Conservation (phyloP, 805 yeast species). For the Kockiozyma suomiensis region DNA sequence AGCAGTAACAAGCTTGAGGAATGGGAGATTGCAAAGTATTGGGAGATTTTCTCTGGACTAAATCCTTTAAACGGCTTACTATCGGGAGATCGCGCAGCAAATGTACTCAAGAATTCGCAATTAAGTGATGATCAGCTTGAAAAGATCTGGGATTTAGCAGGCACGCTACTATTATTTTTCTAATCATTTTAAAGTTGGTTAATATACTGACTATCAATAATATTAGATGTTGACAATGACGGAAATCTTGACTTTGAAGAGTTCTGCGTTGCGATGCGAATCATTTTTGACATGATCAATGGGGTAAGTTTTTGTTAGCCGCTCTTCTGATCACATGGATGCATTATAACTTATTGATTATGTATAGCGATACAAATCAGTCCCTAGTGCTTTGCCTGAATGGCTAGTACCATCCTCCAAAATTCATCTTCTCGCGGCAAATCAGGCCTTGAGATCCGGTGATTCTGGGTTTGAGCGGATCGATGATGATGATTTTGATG, state of each 20-base stretch:
- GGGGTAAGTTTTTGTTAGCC: constrained; percentile 59
- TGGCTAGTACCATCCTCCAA: constrained; percentile 94
- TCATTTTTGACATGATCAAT: constrained; percentile 88
- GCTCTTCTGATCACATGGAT: too few species aligned
- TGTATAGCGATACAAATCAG: constrained; percentile 39
- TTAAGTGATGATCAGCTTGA: constrained; percentile 76
- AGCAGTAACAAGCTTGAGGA: constrained; percentile 30
- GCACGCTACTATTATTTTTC: constrained; percentile 10
- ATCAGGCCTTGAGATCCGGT: constrained; percentile 58
- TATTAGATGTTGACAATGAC: constrained; percentile 81
- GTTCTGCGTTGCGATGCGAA: constrained; percentile 95
- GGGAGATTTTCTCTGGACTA: constrained; percentile 95
- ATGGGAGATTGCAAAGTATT: constrained; percentile 94
- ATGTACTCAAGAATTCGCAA: constrained; percentile 87
- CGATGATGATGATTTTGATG: constrained; percentile 49
- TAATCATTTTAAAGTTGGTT: neutral
- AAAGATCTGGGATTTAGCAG: constrained; percentile 82
- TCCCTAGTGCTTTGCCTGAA: constrained; percentile 78
- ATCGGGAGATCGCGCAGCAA: constrained; percentile 79
- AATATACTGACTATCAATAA: neutral
- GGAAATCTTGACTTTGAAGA: constrained; percentile 94
- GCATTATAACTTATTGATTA: neutral
- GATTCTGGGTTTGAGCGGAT: constrained; percentile 26
- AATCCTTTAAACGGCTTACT: constrained; percentile 78
- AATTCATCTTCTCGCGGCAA: constrained; percentile 81